Percentiles rank a stretch among this genome's conserved stretches.
Conservation (phyloP, 495 filamentous ascomycete species). For the Sordaria brevicollis region DNA sequence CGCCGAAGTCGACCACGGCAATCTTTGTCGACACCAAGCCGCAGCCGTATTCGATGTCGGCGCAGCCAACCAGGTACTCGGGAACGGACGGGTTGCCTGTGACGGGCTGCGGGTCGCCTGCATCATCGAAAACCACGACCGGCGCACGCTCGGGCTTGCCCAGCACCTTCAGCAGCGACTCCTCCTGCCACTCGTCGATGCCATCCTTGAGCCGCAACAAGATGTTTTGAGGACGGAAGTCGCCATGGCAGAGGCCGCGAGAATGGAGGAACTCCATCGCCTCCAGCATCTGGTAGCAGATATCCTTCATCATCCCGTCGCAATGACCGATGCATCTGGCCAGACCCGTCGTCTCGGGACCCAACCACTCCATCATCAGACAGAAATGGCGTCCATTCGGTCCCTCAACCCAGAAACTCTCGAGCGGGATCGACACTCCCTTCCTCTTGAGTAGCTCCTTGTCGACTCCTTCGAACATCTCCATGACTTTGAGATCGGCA, state of each 20-base stretch:
- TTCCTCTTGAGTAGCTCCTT: conserved; percentile 1
- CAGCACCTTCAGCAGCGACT: conserved; percentile 6
- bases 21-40: conserved; percentile 7
- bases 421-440: conserved; percentile 11
- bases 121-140: not conserved
- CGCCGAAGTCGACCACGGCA: conserved; percentile 19
- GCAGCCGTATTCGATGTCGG: not conserved
- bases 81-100: conserved; percentile 6
- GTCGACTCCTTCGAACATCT: not conserved
- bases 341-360: not conserved
- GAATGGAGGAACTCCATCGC: conserved; percentile 14
- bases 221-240: conserved; percentile 17
- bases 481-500: conserved; percentile 2
- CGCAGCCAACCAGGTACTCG: conserved; percentile 8
- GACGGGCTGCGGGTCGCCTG: not conserved
- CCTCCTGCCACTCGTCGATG: conserved; percentile 9
- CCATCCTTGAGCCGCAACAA: conserved; percentile 12
- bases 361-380: conserved; percentile 19
- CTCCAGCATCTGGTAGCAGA: conserved; percentile 14
- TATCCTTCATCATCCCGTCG: conserved; percentile 9
- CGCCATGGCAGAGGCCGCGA: conserved; percentile 16
- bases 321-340: not conserved
- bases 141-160: not conserved
- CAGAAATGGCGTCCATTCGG: conserved; percentile 29
- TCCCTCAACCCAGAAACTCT: conserved; percentile 27